Percentiles rank a stretch among this genome's conserved stretches.
Conservation (phyloP, 345 rosid genomes). For the Durio zibethinus region DNA sequence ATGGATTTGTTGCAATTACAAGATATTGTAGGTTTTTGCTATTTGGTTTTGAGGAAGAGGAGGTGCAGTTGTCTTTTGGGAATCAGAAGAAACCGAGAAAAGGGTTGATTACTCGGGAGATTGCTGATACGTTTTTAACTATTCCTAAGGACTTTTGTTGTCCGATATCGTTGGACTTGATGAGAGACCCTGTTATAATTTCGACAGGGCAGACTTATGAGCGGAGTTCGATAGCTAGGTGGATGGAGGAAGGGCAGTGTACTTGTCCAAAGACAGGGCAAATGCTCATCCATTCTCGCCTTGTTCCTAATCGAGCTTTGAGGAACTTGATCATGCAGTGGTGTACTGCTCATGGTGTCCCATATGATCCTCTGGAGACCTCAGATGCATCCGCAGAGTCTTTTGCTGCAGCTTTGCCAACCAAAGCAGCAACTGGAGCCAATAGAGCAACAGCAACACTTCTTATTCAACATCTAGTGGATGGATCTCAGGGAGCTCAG, state of each 20-base stretch:
- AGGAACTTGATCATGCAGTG: conserved; percentile 81
- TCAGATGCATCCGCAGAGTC: conserved; percentile 48
- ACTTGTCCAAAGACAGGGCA: conserved; percentile 91
- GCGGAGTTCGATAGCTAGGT: conserved; percentile 74
- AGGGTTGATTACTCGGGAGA: conserved; percentile 69
- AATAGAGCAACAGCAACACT: conserved; percentile 69
- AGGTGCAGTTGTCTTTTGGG: conserved; percentile 36
- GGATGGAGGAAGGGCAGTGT: conserved; percentile 91
- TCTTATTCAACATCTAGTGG: conserved; percentile 63
- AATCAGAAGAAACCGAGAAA: conserved; percentile 51
- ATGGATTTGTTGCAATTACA: conserved; percentile 76
- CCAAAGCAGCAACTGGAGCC: conserved; percentile 72
- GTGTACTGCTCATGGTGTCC: conserved; percentile 73
- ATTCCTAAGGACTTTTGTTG: conserved; percentile 85
- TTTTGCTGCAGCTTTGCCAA: conserved; percentile 57
- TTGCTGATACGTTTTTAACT: conserved; percentile 59
- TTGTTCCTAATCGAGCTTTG: conserved; percentile 81
- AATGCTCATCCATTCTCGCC: conserved; percentile 53
- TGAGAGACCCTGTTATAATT: conserved; percentile 85
- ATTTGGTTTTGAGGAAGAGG: conserved; percentile 70
- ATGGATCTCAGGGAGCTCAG: conserved; percentile 61
- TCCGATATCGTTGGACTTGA: conserved; percentile 81
- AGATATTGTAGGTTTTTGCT: conserved; percentile 77
- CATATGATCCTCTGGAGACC: conserved; percentile 51
- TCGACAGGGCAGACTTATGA: conserved; percentile 94